A percentile compares a stretch with the other conserved stretches of the same genome.
Evolutionary conservation across 2,329 filamentous ascomycete species (phyloP).

Genomic region (Fusarium ambrosium): DNA sequence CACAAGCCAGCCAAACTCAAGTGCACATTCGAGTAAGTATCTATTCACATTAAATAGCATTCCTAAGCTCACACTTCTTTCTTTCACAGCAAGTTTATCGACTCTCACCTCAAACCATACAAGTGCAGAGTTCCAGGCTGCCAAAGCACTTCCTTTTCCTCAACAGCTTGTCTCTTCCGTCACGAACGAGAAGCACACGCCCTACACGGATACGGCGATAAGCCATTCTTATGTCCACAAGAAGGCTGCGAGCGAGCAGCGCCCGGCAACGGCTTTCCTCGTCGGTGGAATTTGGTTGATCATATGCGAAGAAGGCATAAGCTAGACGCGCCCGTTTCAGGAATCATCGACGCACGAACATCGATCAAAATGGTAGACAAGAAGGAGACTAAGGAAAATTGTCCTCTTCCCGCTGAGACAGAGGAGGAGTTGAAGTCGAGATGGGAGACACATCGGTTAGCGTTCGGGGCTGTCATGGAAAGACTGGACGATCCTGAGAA

Average conservation of each 20-base stretch:
- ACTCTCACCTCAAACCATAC: conserved; percentile 96
- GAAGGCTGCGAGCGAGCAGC: conserved; percentile 86
- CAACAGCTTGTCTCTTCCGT: conserved; percentile 91
- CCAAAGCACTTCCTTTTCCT: conserved; percentile 89
- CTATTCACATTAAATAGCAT: conserved; percentile 41
- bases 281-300: conserved; percentile 83
- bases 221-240: conserved; percentile 90
- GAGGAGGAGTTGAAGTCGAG: background rate
- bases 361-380: background rate
- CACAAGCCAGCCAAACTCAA: conserved; percentile 96
- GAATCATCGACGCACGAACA: background rate
- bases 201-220: conserved; percentile 92
- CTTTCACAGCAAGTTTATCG: conserved; percentile 85
- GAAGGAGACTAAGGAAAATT: background rate
- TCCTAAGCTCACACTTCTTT: background rate
- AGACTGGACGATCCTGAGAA: background rate
- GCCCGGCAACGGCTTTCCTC: conserved; percentile 87
- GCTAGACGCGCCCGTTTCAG: background rate
- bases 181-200: conserved; percentile 96
- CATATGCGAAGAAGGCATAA: background rate
- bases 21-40: conserved; percentile 94
- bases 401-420: background rate
- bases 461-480: background rate
- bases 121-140: conserved; percentile 88
- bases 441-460: background rate